phyloP scores from a whole-genome alignment of 2,329 filamentous ascomycete species.

The Tolypocladium paradoxum region DNA sequence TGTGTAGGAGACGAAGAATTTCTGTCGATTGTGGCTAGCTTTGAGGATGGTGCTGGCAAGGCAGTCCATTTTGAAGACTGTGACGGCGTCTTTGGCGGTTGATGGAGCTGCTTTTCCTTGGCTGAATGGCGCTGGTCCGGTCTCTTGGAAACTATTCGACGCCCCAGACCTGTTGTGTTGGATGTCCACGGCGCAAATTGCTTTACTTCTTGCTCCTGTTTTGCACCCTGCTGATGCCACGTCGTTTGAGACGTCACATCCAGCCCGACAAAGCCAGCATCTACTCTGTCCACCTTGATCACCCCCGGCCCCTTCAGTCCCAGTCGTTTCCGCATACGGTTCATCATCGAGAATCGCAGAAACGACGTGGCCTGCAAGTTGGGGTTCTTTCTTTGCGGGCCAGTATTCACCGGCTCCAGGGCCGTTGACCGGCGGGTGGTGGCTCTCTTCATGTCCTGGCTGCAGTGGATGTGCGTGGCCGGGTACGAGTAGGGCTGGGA shows the following conservation, averaged over 20 bases:
- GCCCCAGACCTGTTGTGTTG: not conserved
- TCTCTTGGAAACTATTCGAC: not conserved
- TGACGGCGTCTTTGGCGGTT: not conserved
- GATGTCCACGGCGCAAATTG: too few species aligned
- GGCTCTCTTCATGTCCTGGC: conserved; percentile 26
- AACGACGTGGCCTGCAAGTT: conserved; percentile 40
- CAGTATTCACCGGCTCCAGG: conserved; percentile 9
- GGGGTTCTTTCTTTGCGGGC: conserved; percentile 24
- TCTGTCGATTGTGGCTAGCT: not conserved
- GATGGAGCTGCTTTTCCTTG: not conserved
- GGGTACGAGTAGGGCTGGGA: conserved; percentile 59
- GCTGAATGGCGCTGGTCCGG: not conserved
- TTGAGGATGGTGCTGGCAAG: not conserved
- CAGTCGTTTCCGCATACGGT: conserved; percentile 42
- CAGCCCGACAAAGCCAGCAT: not conserved
- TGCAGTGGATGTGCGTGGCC: conserved; percentile 54
- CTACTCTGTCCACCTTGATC: not conserved
- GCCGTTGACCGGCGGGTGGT: conserved; percentile 29
- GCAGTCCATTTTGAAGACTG: not conserved
- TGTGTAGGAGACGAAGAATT: not conserved
- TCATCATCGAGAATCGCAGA: conserved; percentile 55
- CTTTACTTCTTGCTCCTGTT: not conserved
- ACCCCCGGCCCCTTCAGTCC: conserved; percentile 3
- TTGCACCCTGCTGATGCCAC: not conserved
- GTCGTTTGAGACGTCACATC: not conserved